Evolutionary conservation across 805 yeast genomes (phyloP).

Genomic region (Isabelozyma pseudorhagii): DNA sequence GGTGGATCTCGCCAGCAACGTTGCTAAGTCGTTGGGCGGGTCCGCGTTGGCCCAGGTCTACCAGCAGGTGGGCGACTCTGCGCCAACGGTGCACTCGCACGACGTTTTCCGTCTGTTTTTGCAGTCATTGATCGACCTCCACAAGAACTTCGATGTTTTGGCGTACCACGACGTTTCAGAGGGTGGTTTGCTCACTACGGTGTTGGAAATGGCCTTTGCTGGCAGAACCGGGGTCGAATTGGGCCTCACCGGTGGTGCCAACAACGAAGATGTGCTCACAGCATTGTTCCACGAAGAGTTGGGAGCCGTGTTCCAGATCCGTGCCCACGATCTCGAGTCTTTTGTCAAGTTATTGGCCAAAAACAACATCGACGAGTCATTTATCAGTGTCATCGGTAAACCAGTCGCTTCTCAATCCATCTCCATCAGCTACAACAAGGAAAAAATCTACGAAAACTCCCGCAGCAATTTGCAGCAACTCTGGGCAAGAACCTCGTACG

Average conservation of each 20-base stretch:
- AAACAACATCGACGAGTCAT: conserved; percentile 54
- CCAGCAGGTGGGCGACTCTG: conserved; percentile 75
- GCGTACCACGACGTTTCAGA: conserved; percentile 96
- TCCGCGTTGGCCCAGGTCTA: conserved; percentile 94
- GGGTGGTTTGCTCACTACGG: conserved; percentile 87
- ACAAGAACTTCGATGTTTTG: conserved; percentile 59
- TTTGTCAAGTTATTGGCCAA: conserved; percentile 55
- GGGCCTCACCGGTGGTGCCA: conserved; percentile 31
- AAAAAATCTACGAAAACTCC: conserved; percentile 45
- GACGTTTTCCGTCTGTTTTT: conserved; percentile 65
- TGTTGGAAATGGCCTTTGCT: conserved; percentile 95
- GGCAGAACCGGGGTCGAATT: conserved; percentile 82
- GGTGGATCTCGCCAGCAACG: conserved; percentile 70
- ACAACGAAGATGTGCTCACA: conserved; percentile 33
- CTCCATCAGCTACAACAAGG: conserved; percentile 45
- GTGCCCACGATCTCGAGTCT: conserved; percentile 45
- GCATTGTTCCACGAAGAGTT: conserved; percentile 87
- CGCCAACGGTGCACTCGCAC: conserved; percentile 80
- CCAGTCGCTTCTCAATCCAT: conserved; percentile 58
- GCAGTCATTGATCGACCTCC: conserved; percentile 67
- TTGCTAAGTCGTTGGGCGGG: conserved; percentile 69
- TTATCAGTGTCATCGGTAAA: conserved; percentile 63
- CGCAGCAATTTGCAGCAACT: conserved; percentile 73
- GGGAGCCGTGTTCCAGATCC: conserved; percentile 93
- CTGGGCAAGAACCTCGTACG: conserved; percentile 88